Percentiles rank a stretch among this genome's conserved stretches.
phyloP scores from a whole-genome alignment of 768 basidiomycete species.

The Thelephora ganbajun region DNA sequence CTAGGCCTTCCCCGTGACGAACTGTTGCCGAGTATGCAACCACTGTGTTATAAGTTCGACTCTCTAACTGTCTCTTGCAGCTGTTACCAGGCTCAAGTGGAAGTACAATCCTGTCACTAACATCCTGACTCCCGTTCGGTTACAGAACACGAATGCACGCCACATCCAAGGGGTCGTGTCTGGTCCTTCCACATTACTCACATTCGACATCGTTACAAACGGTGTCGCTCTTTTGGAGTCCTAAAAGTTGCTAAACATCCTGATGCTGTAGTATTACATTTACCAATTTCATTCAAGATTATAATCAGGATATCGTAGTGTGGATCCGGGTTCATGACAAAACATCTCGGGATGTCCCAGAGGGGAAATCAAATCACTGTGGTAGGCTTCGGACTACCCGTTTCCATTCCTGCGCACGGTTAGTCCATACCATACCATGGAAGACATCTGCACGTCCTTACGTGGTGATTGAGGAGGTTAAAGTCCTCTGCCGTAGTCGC shows the following conservation, averaged over 20 bases:
- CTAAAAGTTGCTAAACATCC: not conserved
- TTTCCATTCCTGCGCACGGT: slow-evolving; percentile 20
- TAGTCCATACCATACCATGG: not conserved
- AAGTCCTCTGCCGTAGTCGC: slow-evolving; percentile 43
- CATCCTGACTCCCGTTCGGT: slow-evolving; percentile 26
- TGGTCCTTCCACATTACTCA: slow-evolving; percentile 28
- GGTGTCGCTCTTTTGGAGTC: slow-evolving; percentile 26
- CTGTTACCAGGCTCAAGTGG: slow-evolving; percentile 33
- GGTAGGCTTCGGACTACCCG: slow-evolving; percentile 13
- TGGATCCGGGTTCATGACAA: not conserved
- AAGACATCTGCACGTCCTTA: slow-evolving; percentile 16
- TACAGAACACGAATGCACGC: slow-evolving; percentile 1
- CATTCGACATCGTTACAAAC: slow-evolving; percentile 37
- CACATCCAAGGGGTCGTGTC: not conserved
- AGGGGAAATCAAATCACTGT: not conserved
- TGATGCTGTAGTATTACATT: no score
- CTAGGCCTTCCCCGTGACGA: slow-evolving; percentile 30
- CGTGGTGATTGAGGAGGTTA: slow-evolving; percentile 51
- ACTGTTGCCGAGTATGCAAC: slow-evolving; percentile 18
- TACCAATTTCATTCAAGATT: no score
- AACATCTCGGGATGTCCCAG: not conserved
- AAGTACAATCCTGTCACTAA: slow-evolving; percentile 31
- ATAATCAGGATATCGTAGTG: no score
- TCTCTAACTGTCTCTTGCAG: slow-evolving; percentile 15
- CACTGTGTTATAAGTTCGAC: not conserved